Conservation (phyloP, 1,284 basidiomycete genomes). For the Fomitopsis palustris region DNA sequence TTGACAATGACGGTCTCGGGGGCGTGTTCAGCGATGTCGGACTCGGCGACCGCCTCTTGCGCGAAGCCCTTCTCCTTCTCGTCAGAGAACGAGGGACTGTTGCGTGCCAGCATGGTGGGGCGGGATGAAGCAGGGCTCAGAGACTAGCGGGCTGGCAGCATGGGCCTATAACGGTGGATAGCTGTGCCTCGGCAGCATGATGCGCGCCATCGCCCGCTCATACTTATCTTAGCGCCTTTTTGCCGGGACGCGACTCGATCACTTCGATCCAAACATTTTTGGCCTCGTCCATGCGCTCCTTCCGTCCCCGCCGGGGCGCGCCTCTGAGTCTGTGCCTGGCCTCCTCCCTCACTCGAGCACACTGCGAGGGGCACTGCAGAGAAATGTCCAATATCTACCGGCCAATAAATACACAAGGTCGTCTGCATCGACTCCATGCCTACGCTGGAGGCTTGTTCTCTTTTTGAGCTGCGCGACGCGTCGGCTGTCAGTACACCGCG, state of each 20-base stretch:
- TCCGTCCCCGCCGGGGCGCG: background rate
- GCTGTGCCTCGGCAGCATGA: background rate
- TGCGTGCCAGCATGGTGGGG: constrained; percentile 16
- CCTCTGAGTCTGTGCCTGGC: background rate
- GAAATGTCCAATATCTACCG: constrained; percentile 9
- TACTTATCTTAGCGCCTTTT: constrained; percentile 6
- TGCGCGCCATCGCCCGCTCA: background rate
- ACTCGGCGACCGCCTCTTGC: constrained; percentile 2
- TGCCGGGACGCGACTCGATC: background rate
- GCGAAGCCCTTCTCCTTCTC: constrained; percentile 24
- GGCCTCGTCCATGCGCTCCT: background rate
- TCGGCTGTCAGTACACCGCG: background rate
- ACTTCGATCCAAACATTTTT: background rate
- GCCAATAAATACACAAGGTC: constrained; percentile 12
- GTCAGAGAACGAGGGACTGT: constrained; percentile 10
- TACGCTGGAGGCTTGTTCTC: constrained; percentile 52
- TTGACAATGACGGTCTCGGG: constrained; percentile 32
- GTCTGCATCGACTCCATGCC: constrained; percentile 8
- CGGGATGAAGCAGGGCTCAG: background rate
- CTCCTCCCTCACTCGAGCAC: background rate
- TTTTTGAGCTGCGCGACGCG: constrained; percentile 51
- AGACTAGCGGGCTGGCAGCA: background rate
- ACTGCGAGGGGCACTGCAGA: background rate
- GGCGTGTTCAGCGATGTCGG: constrained; percentile 9
- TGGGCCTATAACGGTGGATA: background rate